Percentiles rank a stretch among this genome's conserved stretches.
phyloP scores from a whole-genome alignment of 768 basidiomycete genomes.

The Xerocomellus amylosporus region DNA sequence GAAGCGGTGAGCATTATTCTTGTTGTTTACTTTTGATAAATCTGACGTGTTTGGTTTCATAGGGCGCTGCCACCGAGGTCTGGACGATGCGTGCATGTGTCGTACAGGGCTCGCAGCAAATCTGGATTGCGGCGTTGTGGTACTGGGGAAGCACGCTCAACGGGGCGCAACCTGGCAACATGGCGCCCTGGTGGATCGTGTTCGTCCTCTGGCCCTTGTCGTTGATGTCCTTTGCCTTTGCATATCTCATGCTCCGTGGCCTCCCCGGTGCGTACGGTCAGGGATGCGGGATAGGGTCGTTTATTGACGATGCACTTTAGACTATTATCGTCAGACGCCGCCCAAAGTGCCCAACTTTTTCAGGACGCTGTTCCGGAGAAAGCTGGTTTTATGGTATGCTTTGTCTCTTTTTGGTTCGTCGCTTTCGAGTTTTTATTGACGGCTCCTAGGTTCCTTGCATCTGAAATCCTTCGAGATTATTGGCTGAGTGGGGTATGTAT shows the following conservation, averaged over 20 bases:
- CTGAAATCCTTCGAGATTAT: slow-evolving; percentile 89
- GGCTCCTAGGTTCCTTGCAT: slow-evolving; percentile 66
- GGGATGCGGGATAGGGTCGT: background rate
- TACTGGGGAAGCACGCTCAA: slow-evolving; percentile 90
- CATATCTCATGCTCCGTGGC: slow-evolving; percentile 81
- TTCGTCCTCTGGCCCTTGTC: slow-evolving; percentile 80
- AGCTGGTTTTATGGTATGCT: slow-evolving; percentile 78
- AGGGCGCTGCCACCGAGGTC: slow-evolving; percentile 93
- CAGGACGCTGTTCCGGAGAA: slow-evolving; percentile 83
- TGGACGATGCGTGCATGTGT: slow-evolving; percentile 91
- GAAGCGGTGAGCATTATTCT: slow-evolving; percentile 65
- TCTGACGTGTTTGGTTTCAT: slow-evolving; percentile 9
- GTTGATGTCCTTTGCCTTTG: slow-evolving; percentile 70
- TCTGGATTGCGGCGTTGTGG: slow-evolving; percentile 95
- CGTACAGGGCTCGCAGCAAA: slow-evolving; percentile 92
- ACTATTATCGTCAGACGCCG: slow-evolving; percentile 89
- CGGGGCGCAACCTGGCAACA: slow-evolving; percentile 44
- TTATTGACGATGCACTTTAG: slow-evolving; percentile 35
- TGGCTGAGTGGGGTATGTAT: slow-evolving; percentile 80
- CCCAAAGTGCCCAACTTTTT: slow-evolving; percentile 94
- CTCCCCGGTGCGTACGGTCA: slow-evolving; percentile 61
- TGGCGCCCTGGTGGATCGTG: slow-evolving; percentile 83
- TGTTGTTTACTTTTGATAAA: background rate
- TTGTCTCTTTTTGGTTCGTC: background rate
- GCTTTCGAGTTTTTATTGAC: background rate